phyloP scores from a whole-genome alignment of 129 eudicot genomes.

The Dittrichia graveolens region DNA sequence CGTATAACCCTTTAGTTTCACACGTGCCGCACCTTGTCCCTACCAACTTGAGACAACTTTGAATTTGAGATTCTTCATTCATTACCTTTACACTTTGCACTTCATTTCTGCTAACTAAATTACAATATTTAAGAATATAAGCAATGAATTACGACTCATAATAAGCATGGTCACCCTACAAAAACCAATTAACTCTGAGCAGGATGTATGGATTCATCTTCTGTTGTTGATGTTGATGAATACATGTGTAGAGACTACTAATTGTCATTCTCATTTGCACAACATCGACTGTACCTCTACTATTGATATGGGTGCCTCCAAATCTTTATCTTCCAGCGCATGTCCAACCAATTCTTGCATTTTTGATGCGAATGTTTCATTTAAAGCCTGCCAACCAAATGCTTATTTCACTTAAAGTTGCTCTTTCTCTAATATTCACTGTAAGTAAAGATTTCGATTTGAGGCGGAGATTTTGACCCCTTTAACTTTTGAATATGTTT shows the following conservation, averaged over 20 bases:
- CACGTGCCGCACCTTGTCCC: background rate
- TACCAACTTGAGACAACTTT: background rate
- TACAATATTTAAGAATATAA: background rate
- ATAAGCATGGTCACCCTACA: background rate
- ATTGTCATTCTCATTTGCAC: conserved; percentile 48
- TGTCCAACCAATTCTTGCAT: conserved; percentile 65
- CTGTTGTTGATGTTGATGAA: background rate
- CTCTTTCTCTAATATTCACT: too few relatives aligned
- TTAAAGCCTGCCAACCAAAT: conserved; percentile 54
- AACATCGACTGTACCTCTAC: conserved; percentile 69
- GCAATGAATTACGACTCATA: background rate
- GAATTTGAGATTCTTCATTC: background rate
- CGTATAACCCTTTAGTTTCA: too few relatives aligned
- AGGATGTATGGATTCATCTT: background rate
- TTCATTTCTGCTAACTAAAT: conserved; percentile 13
- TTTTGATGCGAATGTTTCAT: conserved; percentile 67
- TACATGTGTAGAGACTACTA: conserved; percentile 24
- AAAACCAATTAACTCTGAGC: background rate
- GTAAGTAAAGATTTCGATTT: too few relatives aligned
- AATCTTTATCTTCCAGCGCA: conserved; percentile 54
- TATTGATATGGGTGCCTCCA: conserved; percentile 67
- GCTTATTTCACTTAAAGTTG: background rate
- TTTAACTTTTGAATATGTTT: background rate
- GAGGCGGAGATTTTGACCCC: too few relatives aligned
- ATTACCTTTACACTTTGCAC: background rate